Percentiles rank a stretch among this genome's conserved stretches.
Conservation (phyloP, 495 filamentous ascomycete species). For the Penicillium arizonense region DNA sequence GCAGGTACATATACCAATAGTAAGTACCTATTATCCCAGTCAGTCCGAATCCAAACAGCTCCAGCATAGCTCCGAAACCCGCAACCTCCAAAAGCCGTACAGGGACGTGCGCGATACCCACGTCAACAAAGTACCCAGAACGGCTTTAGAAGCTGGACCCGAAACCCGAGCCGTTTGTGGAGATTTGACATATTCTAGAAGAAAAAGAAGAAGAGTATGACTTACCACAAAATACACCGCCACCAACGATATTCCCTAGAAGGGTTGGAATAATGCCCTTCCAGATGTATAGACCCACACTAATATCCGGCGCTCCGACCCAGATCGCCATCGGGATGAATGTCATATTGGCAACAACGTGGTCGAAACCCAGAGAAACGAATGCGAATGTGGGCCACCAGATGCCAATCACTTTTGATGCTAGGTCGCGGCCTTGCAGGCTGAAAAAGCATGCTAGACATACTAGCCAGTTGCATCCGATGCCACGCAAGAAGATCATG, state of each 20-base stretch:
- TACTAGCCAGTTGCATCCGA: slow-evolving; percentile 65
- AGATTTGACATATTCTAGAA: too few species aligned
- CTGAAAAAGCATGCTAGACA: slow-evolving; percentile 58
- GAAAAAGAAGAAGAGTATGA: background rate
- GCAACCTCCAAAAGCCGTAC: too few species aligned
- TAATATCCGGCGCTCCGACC: slow-evolving; percentile 46
- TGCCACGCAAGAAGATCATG: slow-evolving; percentile 58
- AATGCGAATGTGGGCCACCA: slow-evolving; percentile 64
- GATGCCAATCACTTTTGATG: slow-evolving; percentile 58
- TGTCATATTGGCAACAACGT: slow-evolving; percentile 66
- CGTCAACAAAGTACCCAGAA: too few species aligned
- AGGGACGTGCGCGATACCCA: too few species aligned
- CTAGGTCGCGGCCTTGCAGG: slow-evolving; percentile 53
- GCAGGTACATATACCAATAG: slow-evolving; percentile 53
- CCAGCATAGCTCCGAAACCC: too few species aligned
- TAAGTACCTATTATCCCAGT: slow-evolving; percentile 26
- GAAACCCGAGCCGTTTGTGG: too few species aligned
- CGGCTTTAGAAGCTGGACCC: too few species aligned
- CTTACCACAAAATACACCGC: slow-evolving; percentile 47
- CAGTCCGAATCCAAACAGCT: background rate
- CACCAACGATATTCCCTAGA: slow-evolving; percentile 59
- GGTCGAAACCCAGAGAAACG: slow-evolving; percentile 57
- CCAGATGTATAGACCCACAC: slow-evolving; percentile 59
- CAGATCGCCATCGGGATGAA: slow-evolving; percentile 60
- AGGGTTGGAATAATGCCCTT: slow-evolving; percentile 60